phyloP scores from a whole-genome alignment of 345 rosid genomes.

The Rhizophora apiculata region DNA sequence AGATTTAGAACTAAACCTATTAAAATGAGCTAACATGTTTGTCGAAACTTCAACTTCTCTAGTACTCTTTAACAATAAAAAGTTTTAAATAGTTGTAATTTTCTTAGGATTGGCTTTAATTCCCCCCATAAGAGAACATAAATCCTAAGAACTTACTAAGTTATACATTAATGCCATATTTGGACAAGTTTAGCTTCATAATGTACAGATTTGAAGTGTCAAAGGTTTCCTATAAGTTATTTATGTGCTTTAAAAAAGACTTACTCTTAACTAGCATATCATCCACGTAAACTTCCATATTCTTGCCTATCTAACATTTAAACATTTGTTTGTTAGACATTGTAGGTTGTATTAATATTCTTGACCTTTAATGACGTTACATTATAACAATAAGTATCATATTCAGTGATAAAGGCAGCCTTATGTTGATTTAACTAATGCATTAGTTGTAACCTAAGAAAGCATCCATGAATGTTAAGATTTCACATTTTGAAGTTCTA shows the following conservation, averaged over 20 bases:
- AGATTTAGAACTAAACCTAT: neutral
- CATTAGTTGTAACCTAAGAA: neutral
- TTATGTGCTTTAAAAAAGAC: neutral
- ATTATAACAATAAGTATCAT: neutral
- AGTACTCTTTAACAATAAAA: neutral
- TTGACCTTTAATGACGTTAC: neutral
- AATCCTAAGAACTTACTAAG: neutral
- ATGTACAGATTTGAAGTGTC: neutral
- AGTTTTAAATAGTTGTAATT: neutral
- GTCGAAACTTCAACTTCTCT: neutral
- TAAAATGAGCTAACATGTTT: neutral
- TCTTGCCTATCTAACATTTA: neutral
- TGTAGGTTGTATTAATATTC: neutral
- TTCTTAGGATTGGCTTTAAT: neutral
- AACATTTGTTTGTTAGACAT: neutral
- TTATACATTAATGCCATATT: neutral
- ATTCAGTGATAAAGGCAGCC: neutral
- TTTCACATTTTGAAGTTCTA: neutral
- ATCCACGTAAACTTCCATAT: neutral
- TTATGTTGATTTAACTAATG: neutral
- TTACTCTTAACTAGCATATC: neutral
- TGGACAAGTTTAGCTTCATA: neutral
- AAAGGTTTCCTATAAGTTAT: neutral
- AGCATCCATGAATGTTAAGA: neutral
- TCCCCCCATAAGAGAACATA: neutral